These are phyloP conservation scores for Ocimum tenuiflorum DNA, from an alignment of 257 asterid genomes.

Conservation along the genomic window DNA sequence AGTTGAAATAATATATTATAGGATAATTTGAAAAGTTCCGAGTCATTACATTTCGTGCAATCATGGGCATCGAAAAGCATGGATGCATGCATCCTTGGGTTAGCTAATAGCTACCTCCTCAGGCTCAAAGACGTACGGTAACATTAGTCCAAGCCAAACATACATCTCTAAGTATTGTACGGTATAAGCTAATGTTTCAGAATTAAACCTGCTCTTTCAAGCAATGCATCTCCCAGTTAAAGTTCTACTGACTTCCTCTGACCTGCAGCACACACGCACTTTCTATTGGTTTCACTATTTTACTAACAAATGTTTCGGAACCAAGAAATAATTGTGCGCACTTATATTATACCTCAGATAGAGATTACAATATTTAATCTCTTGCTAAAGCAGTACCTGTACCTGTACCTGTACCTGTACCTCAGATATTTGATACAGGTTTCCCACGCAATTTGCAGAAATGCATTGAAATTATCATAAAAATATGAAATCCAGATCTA, in stretches of 20 bases:
- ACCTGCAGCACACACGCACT: conserved; percentile 24
- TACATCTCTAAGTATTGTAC: conserved; percentile 33
- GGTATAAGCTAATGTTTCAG: conserved; percentile 30
- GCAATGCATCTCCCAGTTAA: conserved; percentile 27
- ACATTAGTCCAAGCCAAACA: conserved; percentile 41
- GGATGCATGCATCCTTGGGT: conserved; percentile 35
- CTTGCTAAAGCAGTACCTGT: background rate
- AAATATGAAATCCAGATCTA: no score
- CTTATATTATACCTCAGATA: background rate
- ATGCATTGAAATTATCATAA: background rate
- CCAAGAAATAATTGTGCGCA: no score
- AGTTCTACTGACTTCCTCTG: conserved; percentile 28
- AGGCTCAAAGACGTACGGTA: conserved; percentile 24
- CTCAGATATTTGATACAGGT: background rate
- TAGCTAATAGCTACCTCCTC: conserved; percentile 35
- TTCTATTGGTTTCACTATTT: background rate
- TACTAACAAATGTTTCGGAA: no score
- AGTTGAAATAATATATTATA: no score
- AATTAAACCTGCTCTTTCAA: conserved; percentile 28
- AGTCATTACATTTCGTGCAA: no score
- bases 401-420: background rate
- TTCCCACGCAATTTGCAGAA: background rate
- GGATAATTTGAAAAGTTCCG: no score
- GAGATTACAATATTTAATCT: background rate
- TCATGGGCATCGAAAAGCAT: no score